Base-by-base conservation (phyloP, 2,329 filamentous ascomycete species). In the Penicillium sp. region DNA sequence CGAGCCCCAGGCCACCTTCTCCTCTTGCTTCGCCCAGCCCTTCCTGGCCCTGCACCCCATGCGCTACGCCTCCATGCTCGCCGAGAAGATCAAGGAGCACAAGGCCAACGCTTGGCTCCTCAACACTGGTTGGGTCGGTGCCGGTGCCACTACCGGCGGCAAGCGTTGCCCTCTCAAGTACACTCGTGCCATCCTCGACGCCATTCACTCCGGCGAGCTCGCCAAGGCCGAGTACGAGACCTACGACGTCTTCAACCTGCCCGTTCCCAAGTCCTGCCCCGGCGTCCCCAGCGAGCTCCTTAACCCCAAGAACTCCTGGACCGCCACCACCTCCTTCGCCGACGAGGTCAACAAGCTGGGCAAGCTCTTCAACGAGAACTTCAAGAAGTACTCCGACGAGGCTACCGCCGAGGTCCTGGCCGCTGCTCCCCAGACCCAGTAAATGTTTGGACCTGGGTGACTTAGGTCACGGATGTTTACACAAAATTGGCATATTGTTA, bases 11-110 rank as follows among this genome's bases (percentile, higher is more conserved):
- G 95, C 95, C 24, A 99, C 95, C 73, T 99, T 99, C 88, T 98
- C 93, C 27, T 96, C 93, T 54, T 99, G 95, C 87, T 99, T 99
- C 81, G 95, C 95, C 57, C 95, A 99, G 82, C 95, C 95, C 63
- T 99, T 99, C 92, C 84, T 99, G 72, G 95, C 95, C 43, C 89
- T 99, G 59, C 95, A 99, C 85, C 95, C 95, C 71, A 99, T 99
- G 95, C 90, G 91, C 78, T 99, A 99, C 82, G 95, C 95, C 69
- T 89, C 89, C 83, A 99, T 99, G 95, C 85, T 99, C 62, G 95
- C 95, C 39, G 91, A 97, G 78, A 98, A 98, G 89, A 99, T 99
- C 75, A 87, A 94, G 73, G 78, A 91, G 70, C 92, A 99, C 88
- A 91, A 92, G 73, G 89, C 92, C 80, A 96, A 96, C 77, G 95